These are phyloP conservation scores for Crepidotus variabilis DNA, from an alignment of 768 basidiomycete genomes.

Conservation along the genomic window DNA sequence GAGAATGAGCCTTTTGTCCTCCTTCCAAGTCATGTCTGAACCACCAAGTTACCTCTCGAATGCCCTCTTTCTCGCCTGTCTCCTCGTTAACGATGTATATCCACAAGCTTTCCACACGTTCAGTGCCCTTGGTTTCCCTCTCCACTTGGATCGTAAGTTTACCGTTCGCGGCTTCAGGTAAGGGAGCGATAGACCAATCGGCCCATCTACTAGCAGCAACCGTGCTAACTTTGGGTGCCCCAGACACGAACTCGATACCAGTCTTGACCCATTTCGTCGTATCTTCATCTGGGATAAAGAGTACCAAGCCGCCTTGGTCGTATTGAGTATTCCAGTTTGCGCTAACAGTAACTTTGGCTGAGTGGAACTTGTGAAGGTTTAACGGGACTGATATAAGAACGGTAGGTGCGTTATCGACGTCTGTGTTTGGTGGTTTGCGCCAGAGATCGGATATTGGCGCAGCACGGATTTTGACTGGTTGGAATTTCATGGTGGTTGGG, in stretches of 20 bases:
- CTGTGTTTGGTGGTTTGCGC: constrained; percentile 26
- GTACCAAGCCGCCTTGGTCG: constrained; percentile 27
- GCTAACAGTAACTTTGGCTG: constrained; percentile 26
- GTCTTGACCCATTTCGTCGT: constrained; percentile 29
- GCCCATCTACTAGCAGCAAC: constrained; percentile 27
- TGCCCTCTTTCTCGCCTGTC: constrained; percentile 27
- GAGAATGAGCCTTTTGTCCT: constrained; percentile 1
- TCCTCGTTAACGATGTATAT: constrained; percentile 25
- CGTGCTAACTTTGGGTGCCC: constrained; percentile 24
- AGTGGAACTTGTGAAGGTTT: constrained; percentile 25
- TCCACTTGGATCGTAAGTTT: constrained; percentile 26
- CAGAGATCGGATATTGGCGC: constrained; percentile 27
- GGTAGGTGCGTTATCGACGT: constrained; percentile 28
- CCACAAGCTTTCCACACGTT: constrained; percentile 29
- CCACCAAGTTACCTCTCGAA: constrained; percentile 30
- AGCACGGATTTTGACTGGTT: constrained; percentile 21
- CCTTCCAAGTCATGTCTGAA: constrained; percentile 24
- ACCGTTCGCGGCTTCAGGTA: constrained; percentile 18
- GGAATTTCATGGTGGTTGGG: constrained; percentile 20
- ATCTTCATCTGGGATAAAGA: constrained; percentile 30
- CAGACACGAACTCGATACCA: constrained; percentile 27
- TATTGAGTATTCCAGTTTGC: constrained; percentile 25
- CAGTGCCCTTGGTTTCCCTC: constrained; percentile 23
- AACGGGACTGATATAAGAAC: constrained; percentile 24
- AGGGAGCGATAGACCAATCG: constrained; percentile 28